Base-by-base conservation (phyloP, 345 rosid species). In the Noccaea caerulescens region DNA sequence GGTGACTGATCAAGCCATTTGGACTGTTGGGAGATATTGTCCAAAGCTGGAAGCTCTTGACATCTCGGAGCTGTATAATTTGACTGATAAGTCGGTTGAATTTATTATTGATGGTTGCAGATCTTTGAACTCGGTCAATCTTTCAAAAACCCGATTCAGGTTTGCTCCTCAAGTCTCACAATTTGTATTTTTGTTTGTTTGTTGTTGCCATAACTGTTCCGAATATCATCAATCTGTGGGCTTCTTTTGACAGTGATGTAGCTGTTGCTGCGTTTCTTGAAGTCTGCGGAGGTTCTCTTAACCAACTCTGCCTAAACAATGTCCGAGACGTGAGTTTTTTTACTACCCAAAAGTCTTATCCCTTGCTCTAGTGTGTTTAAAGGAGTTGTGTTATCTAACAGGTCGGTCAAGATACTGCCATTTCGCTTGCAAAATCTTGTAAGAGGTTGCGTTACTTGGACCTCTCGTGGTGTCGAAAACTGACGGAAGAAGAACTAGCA, bases 181-280 rank as follows among this genome's bases (percentile, higher is more conserved):
- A 14, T 59, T 41, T 63, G 33, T 10, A n/a, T 3, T 2, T 50
- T 20, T 20, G 23, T 20, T 20, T 20, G 23, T 20, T 20, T 20
- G 23, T 20, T 20, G 23, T 79, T 80, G 44, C 43, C 70, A n/a
- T 23, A 11, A 34, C 46, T 10, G 63, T 58, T 58, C 16, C 58
- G 33, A 58, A 23, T 32, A 38, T 30, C 11, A 13, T 20, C 23
- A 32, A 2, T 46, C 4, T 66, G 8, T 54, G 62, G 33, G 65
- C 25, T 45, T 61, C 44, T 38, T 76, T 23, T 71, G 27, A 52
- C 64, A 88, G 94, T 71, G 94, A 86, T 43, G 83, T 73, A 83
- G 89, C 82, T 61, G 25, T 88, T 74, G 89, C 91, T 7, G 84
- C 86, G 33, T 88, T 80, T 71, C 68, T 86, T 62, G 84, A 84